Percentiles rank a stretch among this genome's conserved stretches.
Evolutionary conservation across 116 monocot genomes (phyloP).

Genomic region (Posidonia oceanica): DNA sequence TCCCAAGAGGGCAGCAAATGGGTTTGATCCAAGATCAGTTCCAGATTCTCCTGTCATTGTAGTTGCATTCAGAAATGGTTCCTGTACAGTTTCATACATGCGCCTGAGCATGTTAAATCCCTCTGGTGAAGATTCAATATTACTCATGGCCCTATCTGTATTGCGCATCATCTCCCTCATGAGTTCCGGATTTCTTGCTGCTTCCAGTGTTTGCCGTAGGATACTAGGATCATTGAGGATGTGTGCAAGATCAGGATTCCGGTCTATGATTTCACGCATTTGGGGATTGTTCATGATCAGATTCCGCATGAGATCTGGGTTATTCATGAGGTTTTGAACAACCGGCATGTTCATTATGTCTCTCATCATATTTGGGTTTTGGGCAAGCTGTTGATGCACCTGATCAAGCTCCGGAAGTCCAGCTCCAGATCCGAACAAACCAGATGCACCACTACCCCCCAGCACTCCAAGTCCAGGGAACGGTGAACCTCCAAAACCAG

Average conservation of each 20-base stretch:
- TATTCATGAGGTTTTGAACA: conserved; percentile 66
- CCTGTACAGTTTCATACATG: conserved; percentile 94
- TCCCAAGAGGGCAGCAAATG: conserved; percentile 64
- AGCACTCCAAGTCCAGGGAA: conserved; percentile 30
- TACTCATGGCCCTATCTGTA: conserved; percentile 92
- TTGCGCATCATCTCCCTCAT: conserved; percentile 95
- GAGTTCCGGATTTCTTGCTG: conserved; percentile 74
- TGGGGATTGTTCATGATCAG: conserved; percentile 85
- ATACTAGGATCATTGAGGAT: conserved; percentile 73
- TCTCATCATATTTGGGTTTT: conserved; percentile 79
- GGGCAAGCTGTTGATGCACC: conserved; percentile 53
- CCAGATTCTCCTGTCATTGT: conserved; percentile 63
- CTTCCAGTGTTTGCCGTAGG: conserved; percentile 67
- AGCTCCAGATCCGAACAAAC: conserved; percentile 45
- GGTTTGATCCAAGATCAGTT: conserved; percentile 43
- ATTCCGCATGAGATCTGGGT: conserved; percentile 62
- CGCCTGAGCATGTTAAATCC: conserved; percentile 90
- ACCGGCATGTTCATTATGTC: conserved; percentile 75
- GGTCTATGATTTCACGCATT: conserved; percentile 68
- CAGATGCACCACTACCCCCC: conserved; percentile 22
- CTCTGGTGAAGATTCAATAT: conserved; percentile 86
- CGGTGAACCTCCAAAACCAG: conserved; percentile 28
- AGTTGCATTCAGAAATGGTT: conserved; percentile 89
- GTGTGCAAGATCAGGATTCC: conserved; percentile 79
- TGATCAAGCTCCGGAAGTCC: conserved; percentile 62